phyloP scores from a whole-genome alignment of 352 stramenopile species.

The Pythium rishiriense region DNA sequence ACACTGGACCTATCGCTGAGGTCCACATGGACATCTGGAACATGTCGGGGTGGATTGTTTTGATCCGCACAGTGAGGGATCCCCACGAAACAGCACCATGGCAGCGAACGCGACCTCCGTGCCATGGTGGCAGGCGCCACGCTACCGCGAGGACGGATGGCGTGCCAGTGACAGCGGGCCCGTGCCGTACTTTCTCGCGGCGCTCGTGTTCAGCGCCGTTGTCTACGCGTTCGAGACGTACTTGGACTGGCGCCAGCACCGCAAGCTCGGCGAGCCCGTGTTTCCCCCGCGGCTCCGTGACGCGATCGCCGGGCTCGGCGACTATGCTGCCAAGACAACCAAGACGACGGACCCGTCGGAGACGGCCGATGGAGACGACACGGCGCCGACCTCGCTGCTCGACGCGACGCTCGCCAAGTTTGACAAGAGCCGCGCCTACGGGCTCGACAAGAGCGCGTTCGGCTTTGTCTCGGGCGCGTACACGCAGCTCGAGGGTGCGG shows the following conservation, averaged over 20 bases:
- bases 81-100: background rate
- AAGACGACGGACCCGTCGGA: conserved; percentile 13
- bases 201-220: conserved; percentile 86
- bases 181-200: conserved; percentile 70
- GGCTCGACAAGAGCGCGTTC: conserved; percentile 96
- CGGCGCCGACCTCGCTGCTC: conserved; percentile 58
- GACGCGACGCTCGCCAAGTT: conserved; percentile 91
- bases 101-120: conserved; percentile 8
- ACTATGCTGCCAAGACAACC: conserved; percentile 32
- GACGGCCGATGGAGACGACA: background rate
- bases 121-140: conserved; percentile 51
- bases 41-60: background rate
- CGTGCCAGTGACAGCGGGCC: conserved; percentile 14
- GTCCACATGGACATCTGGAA: background rate
- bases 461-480: conserved; percentile 91
- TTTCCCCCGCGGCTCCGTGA: conserved; percentile 59
- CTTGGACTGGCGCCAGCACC: conserved; percentile 91
- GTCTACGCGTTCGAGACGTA: conserved; percentile 94
- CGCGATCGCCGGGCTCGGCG: conserved; percentile 51
- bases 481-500: conserved; percentile 78
- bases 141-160: conserved; percentile 65
- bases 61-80: background rate
- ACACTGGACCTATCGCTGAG: background rate
- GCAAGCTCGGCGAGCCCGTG: conserved; percentile 79
- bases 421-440: conserved; percentile 92